Evolutionary conservation across 2,329 filamentous ascomycete species (phyloP).

Genomic region (Claviceps quebecensis): DNA sequence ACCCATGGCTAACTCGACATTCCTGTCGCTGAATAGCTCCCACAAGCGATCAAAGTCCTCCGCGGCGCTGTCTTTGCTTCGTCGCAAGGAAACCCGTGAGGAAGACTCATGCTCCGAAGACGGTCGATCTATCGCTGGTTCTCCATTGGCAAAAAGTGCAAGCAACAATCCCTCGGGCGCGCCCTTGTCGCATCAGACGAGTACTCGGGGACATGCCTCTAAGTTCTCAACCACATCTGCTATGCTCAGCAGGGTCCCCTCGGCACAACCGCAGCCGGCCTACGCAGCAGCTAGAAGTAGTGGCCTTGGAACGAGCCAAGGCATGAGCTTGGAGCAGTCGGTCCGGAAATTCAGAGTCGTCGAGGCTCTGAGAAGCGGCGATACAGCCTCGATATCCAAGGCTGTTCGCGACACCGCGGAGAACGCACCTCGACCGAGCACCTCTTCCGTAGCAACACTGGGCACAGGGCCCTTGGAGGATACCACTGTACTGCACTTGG

Average conservation of each 20-base stretch:
- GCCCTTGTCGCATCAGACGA: constrained; percentile 22
- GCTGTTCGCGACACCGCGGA: constrained; percentile 58
- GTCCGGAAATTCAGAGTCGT: constrained; percentile 90
- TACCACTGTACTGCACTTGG: constrained; percentile 81
- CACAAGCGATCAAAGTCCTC: constrained; percentile 43
- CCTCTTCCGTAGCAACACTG: constrained; percentile 35
- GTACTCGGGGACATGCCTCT: constrained; percentile 29
- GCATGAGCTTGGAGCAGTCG: constrained; percentile 68
- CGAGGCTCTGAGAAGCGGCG: constrained; percentile 78
- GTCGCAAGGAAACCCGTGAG: constrained; percentile 35
- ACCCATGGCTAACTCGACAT: constrained; percentile 1
- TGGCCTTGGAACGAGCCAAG: constrained; percentile 26
- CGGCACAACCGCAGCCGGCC: constrained; percentile 14
- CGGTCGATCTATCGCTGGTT: constrained; percentile 26
- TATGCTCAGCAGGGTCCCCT: constrained; percentile 27
- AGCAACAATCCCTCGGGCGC: constrained; percentile 18
- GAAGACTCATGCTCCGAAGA: constrained; percentile 41
- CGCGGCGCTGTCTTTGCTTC: constrained; percentile 38
- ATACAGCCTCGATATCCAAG: constrained; percentile 79
- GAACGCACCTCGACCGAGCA: constrained; percentile 38
- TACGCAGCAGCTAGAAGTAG: constrained; percentile 13
- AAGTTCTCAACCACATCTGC: constrained; percentile 31
- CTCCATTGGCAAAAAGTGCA: constrained; percentile 18
- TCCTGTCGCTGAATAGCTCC: constrained; percentile 4
- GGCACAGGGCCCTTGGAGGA: constrained; percentile 48